phyloP scores from a whole-genome alignment of 2,329 filamentous ascomycete genomes.

The Emergomyces orientalis region DNA sequence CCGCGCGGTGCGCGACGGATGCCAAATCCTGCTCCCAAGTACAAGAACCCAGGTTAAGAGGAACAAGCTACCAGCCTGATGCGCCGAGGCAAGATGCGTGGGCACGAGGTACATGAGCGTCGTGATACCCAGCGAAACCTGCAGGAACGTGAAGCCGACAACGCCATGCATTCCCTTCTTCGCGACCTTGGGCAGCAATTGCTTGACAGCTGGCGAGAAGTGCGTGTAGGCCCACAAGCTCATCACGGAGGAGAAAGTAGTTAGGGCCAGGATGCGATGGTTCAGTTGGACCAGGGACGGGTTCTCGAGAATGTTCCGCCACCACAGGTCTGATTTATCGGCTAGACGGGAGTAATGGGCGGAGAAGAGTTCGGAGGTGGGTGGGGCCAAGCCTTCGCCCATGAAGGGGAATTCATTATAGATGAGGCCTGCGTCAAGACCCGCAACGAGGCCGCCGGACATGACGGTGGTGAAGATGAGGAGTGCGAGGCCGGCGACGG shows the following conservation, averaged over 20 bases:
- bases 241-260: conserved; percentile 74
- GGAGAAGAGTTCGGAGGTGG: conserved; percentile 72
- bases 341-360: conserved; percentile 71
- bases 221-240: conserved; percentile 73
- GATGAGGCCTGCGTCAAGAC: conserved; percentile 90
- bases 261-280: conserved; percentile 83
- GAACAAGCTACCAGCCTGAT: conserved; percentile 83
- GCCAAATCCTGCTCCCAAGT: conserved; percentile 65
- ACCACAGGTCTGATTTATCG: conserved; percentile 77
- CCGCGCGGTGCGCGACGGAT: conserved; percentile 56
- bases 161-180: conserved; percentile 65
- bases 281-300: conserved; percentile 91
- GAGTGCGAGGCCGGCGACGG: conserved; percentile 58
- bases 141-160: conserved; percentile 70
- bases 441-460: conserved; percentile 87
- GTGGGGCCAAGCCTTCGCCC: conserved; percentile 74
- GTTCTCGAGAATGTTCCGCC: conserved; percentile 97
- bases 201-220: conserved; percentile 55
- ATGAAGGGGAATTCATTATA: conserved; percentile 99
- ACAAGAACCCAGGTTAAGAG: conserved; percentile 74
- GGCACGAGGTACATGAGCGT: conserved; percentile 94
- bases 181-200: conserved; percentile 46
- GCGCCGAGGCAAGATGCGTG: conserved; percentile 73
- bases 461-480: conserved; percentile 85
- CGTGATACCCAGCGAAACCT: conserved; percentile 77